Evolutionary conservation across 2,329 filamentous ascomycete species (phyloP).

Genomic region (Calonectria pteridis): DNA sequence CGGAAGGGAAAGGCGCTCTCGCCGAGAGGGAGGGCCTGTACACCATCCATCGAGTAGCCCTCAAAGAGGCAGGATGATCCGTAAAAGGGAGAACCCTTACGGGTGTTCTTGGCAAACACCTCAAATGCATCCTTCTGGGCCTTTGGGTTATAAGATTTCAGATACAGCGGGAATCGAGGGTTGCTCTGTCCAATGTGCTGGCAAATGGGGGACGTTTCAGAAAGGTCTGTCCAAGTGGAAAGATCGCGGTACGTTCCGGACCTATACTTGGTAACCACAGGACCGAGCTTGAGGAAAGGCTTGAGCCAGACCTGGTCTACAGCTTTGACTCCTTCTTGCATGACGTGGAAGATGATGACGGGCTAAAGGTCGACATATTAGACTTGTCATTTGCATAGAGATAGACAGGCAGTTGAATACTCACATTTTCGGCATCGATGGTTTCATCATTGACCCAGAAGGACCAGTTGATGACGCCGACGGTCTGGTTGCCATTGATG

Average conservation of each 20-base stretch:
- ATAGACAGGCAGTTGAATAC: not conserved
- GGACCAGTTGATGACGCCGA: conserved; percentile 62
- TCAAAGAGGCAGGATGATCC: conserved; percentile 65
- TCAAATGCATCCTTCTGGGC: conserved; percentile 34
- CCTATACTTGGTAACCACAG: conserved; percentile 47
- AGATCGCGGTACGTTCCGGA: conserved; percentile 37
- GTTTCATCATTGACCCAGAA: conserved; percentile 58
- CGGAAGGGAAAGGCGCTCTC: conserved; percentile 40
- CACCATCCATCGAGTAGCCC: conserved; percentile 62
- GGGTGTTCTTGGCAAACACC: conserved; percentile 31
- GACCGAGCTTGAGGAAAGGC: conserved; percentile 58
- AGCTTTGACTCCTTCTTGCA: conserved; percentile 56
- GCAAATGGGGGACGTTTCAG: conserved; percentile 29
- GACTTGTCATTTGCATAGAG: not conserved
- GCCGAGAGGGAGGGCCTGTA: conserved; percentile 6
- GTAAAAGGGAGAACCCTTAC: conserved; percentile 29
- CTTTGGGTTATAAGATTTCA: conserved; percentile 31
- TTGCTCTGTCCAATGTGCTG: conserved; percentile 38
- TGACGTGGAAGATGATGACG: conserved; percentile 57
- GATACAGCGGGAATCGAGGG: conserved; percentile 42
- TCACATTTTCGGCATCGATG: conserved; percentile 56
- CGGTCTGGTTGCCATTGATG: conserved; percentile 54
- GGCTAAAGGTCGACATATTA: conserved; percentile 43
- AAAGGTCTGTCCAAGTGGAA: conserved; percentile 35
- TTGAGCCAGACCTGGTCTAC: conserved; percentile 56